Evolutionary conservation across 352 stramenopile genomes (phyloP).

Genomic region (Phytophthora tubulina): DNA sequence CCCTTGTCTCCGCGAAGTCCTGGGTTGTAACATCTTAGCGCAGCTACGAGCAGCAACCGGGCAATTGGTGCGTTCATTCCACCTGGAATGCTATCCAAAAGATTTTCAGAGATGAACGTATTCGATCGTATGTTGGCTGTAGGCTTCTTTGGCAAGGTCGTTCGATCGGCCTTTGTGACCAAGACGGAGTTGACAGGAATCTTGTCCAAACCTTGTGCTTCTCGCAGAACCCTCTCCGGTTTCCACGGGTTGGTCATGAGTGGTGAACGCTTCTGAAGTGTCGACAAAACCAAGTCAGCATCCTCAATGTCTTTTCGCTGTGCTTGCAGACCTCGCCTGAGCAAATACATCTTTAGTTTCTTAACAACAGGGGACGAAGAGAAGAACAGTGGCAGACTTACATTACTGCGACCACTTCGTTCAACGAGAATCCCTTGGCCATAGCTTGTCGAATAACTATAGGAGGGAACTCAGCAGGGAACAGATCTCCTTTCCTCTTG

Average conservation of each 20-base stretch:
- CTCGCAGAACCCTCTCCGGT: constrained; percentile 46
- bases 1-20: constrained; percentile 40
- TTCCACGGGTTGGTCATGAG: constrained; percentile 70
- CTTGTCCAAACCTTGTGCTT: constrained; percentile 16
- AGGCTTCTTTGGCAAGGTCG: constrained; percentile 1
- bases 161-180: not conserved
- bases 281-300: constrained; percentile 45
- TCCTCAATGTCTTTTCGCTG: constrained; percentile 57
- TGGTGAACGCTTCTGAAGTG: constrained; percentile 53
- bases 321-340: constrained; percentile 62
- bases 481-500: constrained; percentile 56
- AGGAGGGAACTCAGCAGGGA: constrained; percentile 60
- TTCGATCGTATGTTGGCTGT: constrained; percentile 6
- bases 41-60: constrained; percentile 57
- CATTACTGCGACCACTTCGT: constrained; percentile 68
- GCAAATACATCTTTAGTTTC: not conserved
- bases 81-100: constrained; percentile 63
- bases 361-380: not conserved
- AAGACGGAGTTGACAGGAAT: not conserved
- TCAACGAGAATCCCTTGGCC: constrained; percentile 57
- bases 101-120: constrained; percentile 51
- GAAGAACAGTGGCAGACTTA: constrained; percentile 29
- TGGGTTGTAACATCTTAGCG: constrained; percentile 60
- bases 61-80: constrained; percentile 60
- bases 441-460: constrained; percentile 61